Evolutionary conservation across 163 green algal species (phyloP), one percentile per base, ranked within the genome.

Genomic region (Chloromonas sp.): DNA sequence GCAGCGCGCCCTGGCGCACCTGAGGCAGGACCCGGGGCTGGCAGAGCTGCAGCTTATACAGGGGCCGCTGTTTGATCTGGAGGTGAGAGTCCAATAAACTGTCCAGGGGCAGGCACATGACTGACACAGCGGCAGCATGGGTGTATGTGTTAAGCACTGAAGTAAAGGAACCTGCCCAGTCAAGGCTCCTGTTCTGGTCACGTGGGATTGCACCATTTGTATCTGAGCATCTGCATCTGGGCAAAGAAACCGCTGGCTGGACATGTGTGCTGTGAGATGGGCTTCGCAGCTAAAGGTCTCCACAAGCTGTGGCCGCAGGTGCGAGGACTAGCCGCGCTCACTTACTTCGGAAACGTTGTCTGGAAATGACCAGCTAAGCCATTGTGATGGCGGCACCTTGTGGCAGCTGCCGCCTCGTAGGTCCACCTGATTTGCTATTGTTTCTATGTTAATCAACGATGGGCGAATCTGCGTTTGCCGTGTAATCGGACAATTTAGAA

Each of bases 51-150:
- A 97, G 83, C 74, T 98, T 0, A 95, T 96, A 13, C 87, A 93
- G 60, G 95, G 91, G 14, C 96, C 96, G 1, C 89, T 99, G 81
- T 93, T 99, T 70, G 97, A 99, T 83, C 86, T 99, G 81, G 97
- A 99, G 85, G 96, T 99, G 59, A 74, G 95, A 76, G 66, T 11
- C 66, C 11, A 11, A 8, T n/a, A 76, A 76, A 76, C 5, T 76
- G 66, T 76, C 5, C 11, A 76, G 66, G 8, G 14, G 71, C 71
- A 59, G 11, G 66, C 5, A 79, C 71, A 79, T 14, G 71, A 14
- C 71, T 59, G 71, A 59, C 66, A 76, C 11, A 36, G 36, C 36
- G 36, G 36, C 36, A 36, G 36, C 36, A 36, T 36, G 66, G 66
- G 66, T 11, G 66, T 11, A 74, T 74, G 66, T 74, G 66, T 74